These are phyloP conservation scores for Castanea sativa DNA, from an alignment of 306 rosid species.

Conservation along the genomic window DNA sequence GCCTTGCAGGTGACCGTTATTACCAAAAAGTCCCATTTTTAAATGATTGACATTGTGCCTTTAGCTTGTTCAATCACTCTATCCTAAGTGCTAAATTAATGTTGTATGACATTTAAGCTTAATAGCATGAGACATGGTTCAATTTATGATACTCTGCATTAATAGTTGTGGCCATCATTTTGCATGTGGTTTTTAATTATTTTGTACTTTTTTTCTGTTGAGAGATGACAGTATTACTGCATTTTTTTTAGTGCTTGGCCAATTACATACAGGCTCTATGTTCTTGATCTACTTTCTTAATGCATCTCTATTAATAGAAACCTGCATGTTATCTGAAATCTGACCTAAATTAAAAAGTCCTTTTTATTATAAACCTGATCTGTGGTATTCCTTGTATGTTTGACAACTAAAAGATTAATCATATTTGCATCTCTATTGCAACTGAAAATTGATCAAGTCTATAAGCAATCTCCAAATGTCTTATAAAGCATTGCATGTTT, in stretches of 20 bases:
- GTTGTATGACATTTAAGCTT: neutral
- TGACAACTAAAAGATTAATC: neutral
- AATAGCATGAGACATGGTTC: neutral
- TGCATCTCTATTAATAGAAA: neutral
- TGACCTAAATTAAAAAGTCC: neutral
- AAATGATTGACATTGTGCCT: neutral
- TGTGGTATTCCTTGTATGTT: neutral
- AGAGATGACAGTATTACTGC: neutral
- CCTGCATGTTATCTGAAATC: neutral
- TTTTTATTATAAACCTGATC: neutral
- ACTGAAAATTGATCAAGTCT: neutral
- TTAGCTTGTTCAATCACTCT: neutral
- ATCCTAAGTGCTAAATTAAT: neutral
- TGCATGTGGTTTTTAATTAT: neutral
- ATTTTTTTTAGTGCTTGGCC: neutral
- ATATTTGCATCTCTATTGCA: neutral
- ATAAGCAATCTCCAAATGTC: neutral
- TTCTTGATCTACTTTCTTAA: neutral
- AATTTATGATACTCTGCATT: neutral
- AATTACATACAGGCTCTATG: neutral
- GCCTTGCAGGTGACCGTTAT: slow-evolving; percentile 68
- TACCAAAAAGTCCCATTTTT: neutral
- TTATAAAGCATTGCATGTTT: neutral
- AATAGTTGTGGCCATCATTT: neutral
- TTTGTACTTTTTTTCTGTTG: neutral